phyloP scores from a whole-genome alignment of 345 rosid genomes.

The Kernera saxatilis region DNA sequence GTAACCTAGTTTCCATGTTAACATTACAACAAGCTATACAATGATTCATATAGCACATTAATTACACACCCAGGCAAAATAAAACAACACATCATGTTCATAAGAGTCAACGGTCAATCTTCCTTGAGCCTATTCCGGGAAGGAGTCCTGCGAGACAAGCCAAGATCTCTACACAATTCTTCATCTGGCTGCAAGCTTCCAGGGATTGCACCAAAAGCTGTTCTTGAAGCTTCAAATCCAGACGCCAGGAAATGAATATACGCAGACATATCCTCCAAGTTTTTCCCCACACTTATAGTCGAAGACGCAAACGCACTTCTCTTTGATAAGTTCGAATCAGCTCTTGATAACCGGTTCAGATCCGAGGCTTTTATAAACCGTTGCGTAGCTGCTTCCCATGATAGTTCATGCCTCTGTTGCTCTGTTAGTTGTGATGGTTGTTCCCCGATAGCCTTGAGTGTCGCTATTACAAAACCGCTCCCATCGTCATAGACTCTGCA shows the following conservation, averaged over 20 bases:
- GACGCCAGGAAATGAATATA: conserved; percentile 60
- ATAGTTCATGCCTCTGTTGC: conserved; percentile 59
- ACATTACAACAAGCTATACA: neutral
- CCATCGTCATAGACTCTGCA: conserved; percentile 53
- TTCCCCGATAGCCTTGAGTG: conserved; percentile 54
- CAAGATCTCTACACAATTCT: conserved; percentile 71
- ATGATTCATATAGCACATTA: neutral
- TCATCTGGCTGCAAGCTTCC: conserved; percentile 79
- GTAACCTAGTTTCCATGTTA: neutral
- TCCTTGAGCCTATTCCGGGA: conserved; percentile 7
- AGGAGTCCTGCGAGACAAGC: conserved; percentile 37
- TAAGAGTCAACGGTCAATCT: conserved; percentile 9
- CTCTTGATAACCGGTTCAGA: conserved; percentile 36
- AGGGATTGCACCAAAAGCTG: conserved; percentile 80
- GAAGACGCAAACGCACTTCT: conserved; percentile 39
- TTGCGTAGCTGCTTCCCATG: conserved; percentile 91
- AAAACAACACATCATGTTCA: neutral
- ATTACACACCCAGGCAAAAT: neutral
- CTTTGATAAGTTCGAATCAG: conserved; percentile 20
- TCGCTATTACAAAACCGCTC: conserved; percentile 51
- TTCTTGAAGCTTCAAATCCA: conserved; percentile 69
- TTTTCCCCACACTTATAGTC: conserved; percentile 42
- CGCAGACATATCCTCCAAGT: conserved; percentile 69
- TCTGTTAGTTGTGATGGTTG: conserved; percentile 63
- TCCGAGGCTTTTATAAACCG: conserved; percentile 59